Percentiles rank a stretch among this genome's conserved stretches.
Evolutionary conservation across 257 asterid species (phyloP).

Genomic region (Marsdenia floribunda): DNA sequence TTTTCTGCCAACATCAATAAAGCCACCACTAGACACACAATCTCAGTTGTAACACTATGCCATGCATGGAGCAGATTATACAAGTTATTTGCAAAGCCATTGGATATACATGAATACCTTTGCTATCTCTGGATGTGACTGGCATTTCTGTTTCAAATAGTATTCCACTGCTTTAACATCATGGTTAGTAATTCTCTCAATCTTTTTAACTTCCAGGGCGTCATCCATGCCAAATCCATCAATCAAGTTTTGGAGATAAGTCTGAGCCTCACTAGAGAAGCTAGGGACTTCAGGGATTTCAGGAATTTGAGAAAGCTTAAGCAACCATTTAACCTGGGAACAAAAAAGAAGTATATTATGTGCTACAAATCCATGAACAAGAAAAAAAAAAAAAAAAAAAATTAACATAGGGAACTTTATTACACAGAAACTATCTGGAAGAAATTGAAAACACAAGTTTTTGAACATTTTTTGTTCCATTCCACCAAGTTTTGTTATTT

Average conservation of each 20-base stretch:
- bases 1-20: background rate
- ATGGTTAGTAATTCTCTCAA: slow-evolving; percentile 49
- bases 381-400: background rate
- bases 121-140: slow-evolving; percentile 63
- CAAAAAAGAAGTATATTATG: background rate
- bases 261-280: slow-evolving; percentile 59
- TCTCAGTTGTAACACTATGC: background rate
- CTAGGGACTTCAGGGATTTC: slow-evolving; percentile 69
- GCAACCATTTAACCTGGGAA: slow-evolving; percentile 69
- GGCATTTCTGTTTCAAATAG: slow-evolving; percentile 46
- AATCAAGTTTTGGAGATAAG: slow-evolving; percentile 46
- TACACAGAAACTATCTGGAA: background rate
- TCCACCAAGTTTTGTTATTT: background rate
- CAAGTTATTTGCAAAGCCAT: background rate
- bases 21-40: too few species aligned
- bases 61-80: background rate
- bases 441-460: background rate
- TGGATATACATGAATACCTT: slow-evolving; percentile 34
- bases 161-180: slow-evolving; percentile 59
- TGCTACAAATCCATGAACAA: background rate
- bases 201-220: slow-evolving; percentile 43
- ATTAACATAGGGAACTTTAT: background rate
- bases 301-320: slow-evolving; percentile 68
- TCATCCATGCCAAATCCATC: slow-evolving; percentile 47
- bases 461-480: background rate